phyloP scores from a whole-genome alignment of 2,329 filamentous ascomycete genomes.

The Venturia oleaginea region DNA sequence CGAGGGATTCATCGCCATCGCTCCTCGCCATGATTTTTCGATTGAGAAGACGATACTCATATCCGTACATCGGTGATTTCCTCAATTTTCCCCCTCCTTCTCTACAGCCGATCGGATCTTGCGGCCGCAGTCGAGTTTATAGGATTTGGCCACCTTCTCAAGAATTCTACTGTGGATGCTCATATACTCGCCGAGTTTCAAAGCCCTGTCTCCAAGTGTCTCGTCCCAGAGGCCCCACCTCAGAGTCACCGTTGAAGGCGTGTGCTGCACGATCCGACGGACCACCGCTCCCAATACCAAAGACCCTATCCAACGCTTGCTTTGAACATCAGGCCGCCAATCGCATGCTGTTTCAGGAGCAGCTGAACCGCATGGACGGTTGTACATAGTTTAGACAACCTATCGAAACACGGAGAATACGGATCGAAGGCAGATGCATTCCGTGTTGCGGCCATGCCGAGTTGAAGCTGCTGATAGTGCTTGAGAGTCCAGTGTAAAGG shows the following conservation, averaged over 20 bases:
- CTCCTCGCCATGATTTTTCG: background rate
- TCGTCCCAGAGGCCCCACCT: background rate
- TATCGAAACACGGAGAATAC: background rate
- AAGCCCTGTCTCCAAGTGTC: background rate
- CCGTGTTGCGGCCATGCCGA: background rate
- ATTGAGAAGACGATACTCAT: background rate
- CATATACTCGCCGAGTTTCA: background rate
- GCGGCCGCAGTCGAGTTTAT: background rate
- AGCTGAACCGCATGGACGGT: background rate
- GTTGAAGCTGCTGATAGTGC: background rate
- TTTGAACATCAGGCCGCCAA: background rate
- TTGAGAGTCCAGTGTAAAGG: background rate
- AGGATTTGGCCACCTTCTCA: background rate
- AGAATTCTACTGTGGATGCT: background rate
- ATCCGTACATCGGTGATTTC: background rate
- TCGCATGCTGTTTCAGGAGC: background rate
- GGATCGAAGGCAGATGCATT: background rate
- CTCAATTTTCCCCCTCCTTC: background rate
- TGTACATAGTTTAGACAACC: background rate
- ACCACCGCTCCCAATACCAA: background rate
- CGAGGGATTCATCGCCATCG: no score
- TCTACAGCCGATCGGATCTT: background rate
- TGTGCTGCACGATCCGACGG: background rate
- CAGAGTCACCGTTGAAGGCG: background rate
- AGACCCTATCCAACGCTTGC: background rate